Percentiles rank a stretch among this genome's conserved stretches.
These are phyloP conservation scores for Rhodocollybia butyracea DNA, from an alignment of 768 basidiomycete species.

Conservation along the genomic window DNA sequence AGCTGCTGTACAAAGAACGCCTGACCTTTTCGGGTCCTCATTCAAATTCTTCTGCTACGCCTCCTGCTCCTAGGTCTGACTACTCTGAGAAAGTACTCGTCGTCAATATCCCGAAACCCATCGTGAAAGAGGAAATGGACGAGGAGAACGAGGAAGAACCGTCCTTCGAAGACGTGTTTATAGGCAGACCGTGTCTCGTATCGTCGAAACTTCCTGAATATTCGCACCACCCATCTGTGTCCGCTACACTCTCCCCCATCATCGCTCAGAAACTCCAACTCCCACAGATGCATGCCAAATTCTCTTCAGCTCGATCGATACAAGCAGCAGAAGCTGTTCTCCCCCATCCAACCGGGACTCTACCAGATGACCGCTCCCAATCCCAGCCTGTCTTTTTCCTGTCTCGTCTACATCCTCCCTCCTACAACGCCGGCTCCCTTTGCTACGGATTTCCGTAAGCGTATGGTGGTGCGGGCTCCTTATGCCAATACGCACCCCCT, in stretches of 20 bases:
- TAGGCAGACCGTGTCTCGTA: conserved; percentile 49
- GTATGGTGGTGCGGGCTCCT: too few species aligned
- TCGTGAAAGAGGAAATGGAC: conserved; percentile 28
- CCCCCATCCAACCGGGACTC: conserved; percentile 31
- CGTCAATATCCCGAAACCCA: conserved; percentile 53
- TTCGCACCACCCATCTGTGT: conserved; percentile 14
- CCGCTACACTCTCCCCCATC: conserved; percentile 16
- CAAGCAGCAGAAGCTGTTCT: conserved; percentile 49
- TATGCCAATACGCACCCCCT: too few species aligned
- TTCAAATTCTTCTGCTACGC: conserved; percentile 14
- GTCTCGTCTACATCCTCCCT: conserved; percentile 40
- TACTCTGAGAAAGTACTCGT: conserved; percentile 43
- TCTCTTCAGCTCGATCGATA: conserved; percentile 34
- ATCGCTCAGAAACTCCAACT: conserved; percentile 37
- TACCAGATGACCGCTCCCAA: conserved; percentile 19
- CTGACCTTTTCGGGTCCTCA: conserved; percentile 41
- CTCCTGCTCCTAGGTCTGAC: conserved; percentile 29
- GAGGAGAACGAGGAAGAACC: conserved; percentile 28
- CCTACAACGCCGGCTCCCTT: conserved; percentile 49
- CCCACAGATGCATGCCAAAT: conserved; percentile 27
- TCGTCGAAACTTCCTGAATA: conserved; percentile 31
- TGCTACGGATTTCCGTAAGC: conserved; percentile 67
- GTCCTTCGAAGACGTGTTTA: conserved; percentile 54
- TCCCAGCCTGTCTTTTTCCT: conserved; percentile 36
- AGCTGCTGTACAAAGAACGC: conserved; percentile 48